A percentile compares a stretch with the other conserved stretches of the same genome.
Conservation (phyloP, 805 yeast genomes). For the Candida broadrunensis region DNA sequence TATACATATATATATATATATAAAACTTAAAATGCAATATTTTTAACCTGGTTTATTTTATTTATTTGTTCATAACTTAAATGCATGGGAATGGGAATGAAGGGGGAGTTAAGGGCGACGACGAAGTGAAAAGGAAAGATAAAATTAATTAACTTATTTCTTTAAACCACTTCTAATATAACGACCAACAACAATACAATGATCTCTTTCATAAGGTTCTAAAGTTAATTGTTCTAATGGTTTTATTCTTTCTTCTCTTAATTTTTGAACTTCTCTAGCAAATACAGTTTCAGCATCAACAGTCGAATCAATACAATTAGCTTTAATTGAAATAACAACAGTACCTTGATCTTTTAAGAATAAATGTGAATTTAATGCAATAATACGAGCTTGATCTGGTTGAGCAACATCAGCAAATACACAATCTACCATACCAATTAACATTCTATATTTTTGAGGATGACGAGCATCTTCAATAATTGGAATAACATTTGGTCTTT, state of each 20-base stretch:
- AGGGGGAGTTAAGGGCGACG: too few relatives aligned
- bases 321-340: constrained; percentile 97
- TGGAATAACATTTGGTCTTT: constrained; percentile 99
- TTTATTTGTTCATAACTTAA: too few relatives aligned
- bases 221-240: constrained; percentile 97
- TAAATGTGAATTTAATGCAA: constrained; percentile 96
- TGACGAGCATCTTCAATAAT: constrained; percentile 99
- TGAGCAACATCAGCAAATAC: constrained; percentile 99
- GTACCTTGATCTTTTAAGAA: constrained; percentile 98
- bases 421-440: constrained; percentile 97
- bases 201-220: constrained; percentile 99
- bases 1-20: too few relatives aligned
- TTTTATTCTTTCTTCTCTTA: constrained; percentile 97
- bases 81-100: too few relatives aligned
- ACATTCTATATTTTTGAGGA: constrained; percentile 99
- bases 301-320: constrained; percentile 99
- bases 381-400: constrained; percentile 99
- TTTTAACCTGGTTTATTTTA: too few relatives aligned
- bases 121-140: too few relatives aligned
- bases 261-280: constrained; percentile 98
- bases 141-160: constrained; percentile 36
- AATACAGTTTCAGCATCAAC: constrained; percentile 99
- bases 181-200: constrained; percentile 97
- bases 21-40: too few relatives aligned
- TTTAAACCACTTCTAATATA: constrained; percentile 87